Evolutionary conservation across 2,329 filamentous ascomycete species (phyloP).

Genomic region (Curvularia hawaiiensis): DNA sequence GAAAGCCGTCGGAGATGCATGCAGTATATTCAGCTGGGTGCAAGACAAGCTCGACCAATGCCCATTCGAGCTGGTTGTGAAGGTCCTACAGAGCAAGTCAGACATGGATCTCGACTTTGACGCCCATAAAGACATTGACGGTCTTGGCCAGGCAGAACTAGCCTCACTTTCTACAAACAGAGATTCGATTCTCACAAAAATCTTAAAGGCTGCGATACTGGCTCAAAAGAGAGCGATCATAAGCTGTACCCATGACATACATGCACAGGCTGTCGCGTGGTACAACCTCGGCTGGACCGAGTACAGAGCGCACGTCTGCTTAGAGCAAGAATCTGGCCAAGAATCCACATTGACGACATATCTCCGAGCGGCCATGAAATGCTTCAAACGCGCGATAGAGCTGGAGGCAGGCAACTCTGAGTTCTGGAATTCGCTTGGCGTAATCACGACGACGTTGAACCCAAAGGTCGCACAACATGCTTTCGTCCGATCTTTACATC

Average conservation of each 20-base stretch:
- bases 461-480: conserved; percentile 90
- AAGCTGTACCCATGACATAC: conserved; percentile 72
- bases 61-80: conserved; percentile 62
- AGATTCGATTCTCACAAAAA: conserved; percentile 54
- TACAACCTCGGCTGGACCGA: conserved; percentile 98
- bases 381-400: conserved; percentile 96
- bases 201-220: conserved; percentile 75
- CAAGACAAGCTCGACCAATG: conserved; percentile 70
- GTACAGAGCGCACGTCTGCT: conserved; percentile 74
- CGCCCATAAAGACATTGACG: conserved; percentile 72
- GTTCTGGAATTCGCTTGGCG: conserved; percentile 96
- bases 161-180: conserved; percentile 24
- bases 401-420: conserved; percentile 91
- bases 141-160: conserved; percentile 55
- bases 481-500: conserved; percentile 87
- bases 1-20: conserved; percentile 91
- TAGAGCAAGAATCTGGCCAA: conserved; percentile 52
- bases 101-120: conserved; percentile 60
- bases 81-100: conserved; percentile 60
- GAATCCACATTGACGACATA: conserved; percentile 63
- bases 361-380: conserved; percentile 80
- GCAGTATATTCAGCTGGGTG: conserved; percentile 79
- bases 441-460: conserved; percentile 85
- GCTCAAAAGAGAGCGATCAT: conserved; percentile 86
- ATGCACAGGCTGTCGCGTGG: conserved; percentile 94